Evolutionary conservation across 1,284 basidiomycete species (phyloP), one percentile per base, ranked within the genome.

Genomic region (Leccinum ponderosum): DNA sequence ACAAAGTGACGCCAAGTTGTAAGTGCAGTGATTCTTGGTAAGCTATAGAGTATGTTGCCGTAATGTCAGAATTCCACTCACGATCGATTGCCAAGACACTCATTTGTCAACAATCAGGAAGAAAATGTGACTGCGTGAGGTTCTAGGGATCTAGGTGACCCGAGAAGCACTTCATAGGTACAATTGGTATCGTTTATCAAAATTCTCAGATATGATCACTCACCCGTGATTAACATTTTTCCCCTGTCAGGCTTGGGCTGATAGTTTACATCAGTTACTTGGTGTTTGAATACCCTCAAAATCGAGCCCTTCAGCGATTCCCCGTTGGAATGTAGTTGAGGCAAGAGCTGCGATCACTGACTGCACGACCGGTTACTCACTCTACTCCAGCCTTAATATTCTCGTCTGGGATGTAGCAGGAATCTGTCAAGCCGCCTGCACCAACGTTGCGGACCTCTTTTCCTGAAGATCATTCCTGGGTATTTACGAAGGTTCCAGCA

Each of bases 401-500:
- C 79, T 90, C 64, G 70, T 86, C 4, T 92, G 90, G 91, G 82
- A 80, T 0, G 68, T 88, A 44, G 82, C 86, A 0, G 76, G 93
- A 4, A 80, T 80, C 58, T 80, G 78, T 15, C 87, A 92, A 66
- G 89, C 89, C 0, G 89, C 89, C 0, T 92, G 90, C 77, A 84
- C 78, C 61, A 87, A 82, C 68, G 93, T 93, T 68, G 83, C 79
- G 1, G 87, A 83, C 0, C 78, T 93, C 1, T 84, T 93, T 65
- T 82, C 80, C 14, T 84, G 84, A 27, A 84, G 87, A 29, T 71
- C 90, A 44, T 79, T 90, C 20, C 76, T 93, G 4, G 91, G 91
- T 33, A 83, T 87, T 70, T 90, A 90, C 66, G 90, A 94, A 73
- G 90, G 90, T 0, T 86, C 85, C 2, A 89, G 93, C 65, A 92